phyloP scores from a whole-genome alignment of 2,329 filamentous ascomycete genomes.

The Ophiosphaerella korrae region DNA sequence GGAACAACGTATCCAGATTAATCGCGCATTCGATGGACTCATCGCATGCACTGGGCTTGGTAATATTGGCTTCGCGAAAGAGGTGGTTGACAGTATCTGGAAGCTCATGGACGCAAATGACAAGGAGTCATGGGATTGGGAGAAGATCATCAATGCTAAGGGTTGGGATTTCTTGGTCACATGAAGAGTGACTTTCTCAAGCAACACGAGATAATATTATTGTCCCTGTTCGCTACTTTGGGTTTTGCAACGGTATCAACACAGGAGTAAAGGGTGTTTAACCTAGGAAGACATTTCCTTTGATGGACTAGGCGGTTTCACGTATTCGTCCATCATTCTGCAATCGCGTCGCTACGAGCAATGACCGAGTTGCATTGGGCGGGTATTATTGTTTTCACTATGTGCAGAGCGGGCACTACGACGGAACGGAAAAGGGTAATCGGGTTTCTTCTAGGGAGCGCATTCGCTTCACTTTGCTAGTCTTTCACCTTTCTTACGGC shows the following conservation, averaged over 20 bases:
- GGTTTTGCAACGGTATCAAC: constrained; percentile 5
- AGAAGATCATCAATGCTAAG: constrained; percentile 62
- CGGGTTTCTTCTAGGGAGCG: constrained; percentile 7
- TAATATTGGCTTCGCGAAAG: constrained; percentile 62
- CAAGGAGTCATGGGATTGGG: constrained; percentile 67
- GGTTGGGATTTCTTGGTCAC: constrained; percentile 67
- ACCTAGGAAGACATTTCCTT: constrained; percentile 4
- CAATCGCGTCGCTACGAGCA: constrained; percentile 17
- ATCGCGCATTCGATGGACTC: constrained; percentile 59
- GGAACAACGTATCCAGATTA: constrained; percentile 61
- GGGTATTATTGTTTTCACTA: constrained; percentile 16
- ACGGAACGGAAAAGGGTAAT: constrained; percentile 7
- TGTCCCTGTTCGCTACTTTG: constrained; percentile 1
- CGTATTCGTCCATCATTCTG: constrained; percentile 4
- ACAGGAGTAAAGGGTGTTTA: constrained; percentile 17
- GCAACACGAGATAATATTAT: constrained; percentile 8
- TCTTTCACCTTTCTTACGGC: constrained; percentile 4
- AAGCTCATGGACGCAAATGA: constrained; percentile 63
- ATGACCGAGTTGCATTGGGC: constrained; percentile 22
- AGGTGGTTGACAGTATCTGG: constrained; percentile 63
- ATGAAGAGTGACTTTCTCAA: constrained; percentile 31
- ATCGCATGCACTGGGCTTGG: constrained; percentile 62
- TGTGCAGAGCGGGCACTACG: constrained; percentile 12
- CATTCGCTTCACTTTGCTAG: constrained; percentile 13
- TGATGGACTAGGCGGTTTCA: background rate